Percentiles rank a stretch among this genome's conserved stretches.
phyloP scores from a whole-genome alignment of 805 yeast species.

The Metschnikowia similis region DNA sequence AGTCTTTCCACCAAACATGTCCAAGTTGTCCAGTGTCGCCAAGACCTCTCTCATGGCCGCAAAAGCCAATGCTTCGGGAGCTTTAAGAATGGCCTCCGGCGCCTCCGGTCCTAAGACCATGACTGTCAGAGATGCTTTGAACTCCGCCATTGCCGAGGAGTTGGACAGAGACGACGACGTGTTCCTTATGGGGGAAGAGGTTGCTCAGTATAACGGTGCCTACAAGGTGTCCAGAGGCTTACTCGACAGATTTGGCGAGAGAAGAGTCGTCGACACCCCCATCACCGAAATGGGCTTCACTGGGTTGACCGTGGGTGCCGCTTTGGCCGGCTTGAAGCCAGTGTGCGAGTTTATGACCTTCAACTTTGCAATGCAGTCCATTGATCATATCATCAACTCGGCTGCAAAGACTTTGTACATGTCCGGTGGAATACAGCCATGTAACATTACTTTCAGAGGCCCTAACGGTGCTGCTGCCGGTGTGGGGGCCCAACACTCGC shows the following conservation, averaged over 20 bases:
- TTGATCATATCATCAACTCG: constrained; percentile 96
- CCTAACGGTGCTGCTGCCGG: constrained; percentile 99
- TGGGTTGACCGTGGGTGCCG: constrained; percentile 92
- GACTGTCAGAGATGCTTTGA: constrained; percentile 96
- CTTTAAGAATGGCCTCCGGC: constrained; percentile 41
- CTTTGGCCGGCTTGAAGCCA: constrained; percentile 95
- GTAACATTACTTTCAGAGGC: constrained; percentile 97
- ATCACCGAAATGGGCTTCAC: constrained; percentile 99
- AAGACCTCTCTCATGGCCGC: constrained; percentile 40
- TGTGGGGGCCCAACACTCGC: constrained; percentile 99
- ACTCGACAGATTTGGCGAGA: constrained; percentile 90
- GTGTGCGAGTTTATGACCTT: constrained; percentile 98
- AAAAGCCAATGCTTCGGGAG: constrained; percentile 21
- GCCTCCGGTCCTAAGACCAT: constrained; percentile 54
- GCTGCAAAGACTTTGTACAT: constrained; percentile 98
- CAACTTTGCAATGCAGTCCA: constrained; percentile 99
- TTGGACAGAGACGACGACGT: constrained; percentile 93
- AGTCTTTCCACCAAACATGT: constrained; percentile 14
- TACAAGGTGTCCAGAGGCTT: constrained; percentile 95
- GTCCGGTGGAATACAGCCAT: constrained; percentile 98
- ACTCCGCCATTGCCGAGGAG: constrained; percentile 94
- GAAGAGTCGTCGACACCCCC: constrained; percentile 92
- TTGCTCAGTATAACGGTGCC: constrained; percentile 99
- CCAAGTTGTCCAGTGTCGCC: constrained; percentile 35
- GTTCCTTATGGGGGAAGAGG: constrained; percentile 97